Percentiles rank a stretch among this genome's conserved stretches.
phyloP scores from a whole-genome alignment of 2,329 filamentous ascomycete genomes.

The Cryphonectria radicalis region DNA sequence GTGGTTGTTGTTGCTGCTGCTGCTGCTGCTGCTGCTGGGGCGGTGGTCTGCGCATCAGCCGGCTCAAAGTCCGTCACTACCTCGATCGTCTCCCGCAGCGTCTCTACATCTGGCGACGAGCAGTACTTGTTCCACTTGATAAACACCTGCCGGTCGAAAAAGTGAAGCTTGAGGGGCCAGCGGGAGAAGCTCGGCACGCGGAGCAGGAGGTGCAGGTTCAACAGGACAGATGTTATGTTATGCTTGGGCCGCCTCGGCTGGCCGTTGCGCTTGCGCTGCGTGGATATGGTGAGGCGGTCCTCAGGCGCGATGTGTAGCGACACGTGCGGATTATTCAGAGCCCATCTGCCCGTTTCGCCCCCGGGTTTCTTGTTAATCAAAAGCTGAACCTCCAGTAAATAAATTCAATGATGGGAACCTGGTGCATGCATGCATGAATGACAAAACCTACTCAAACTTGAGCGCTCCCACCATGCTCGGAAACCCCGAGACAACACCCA shows the following conservation, averaged over 20 bases:
- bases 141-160: conserved; percentile 75
- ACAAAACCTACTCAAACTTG: conserved; percentile 77
- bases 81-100: conserved; percentile 52
- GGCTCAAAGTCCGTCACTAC: conserved; percentile 61
- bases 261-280: conserved; percentile 54
- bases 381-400: background rate
- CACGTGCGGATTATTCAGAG: conserved; percentile 82
- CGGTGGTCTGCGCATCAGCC: conserved; percentile 12
- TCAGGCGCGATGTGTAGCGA: conserved; percentile 76
- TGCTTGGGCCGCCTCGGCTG: conserved; percentile 60
- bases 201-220: conserved; percentile 81
- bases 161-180: conserved; percentile 82
- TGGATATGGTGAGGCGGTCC: conserved; percentile 61
- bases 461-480: conserved; percentile 84
- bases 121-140: conserved; percentile 68
- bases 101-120: conserved; percentile 48
- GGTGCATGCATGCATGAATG: background rate
- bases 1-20: background rate
- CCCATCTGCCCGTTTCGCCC: conserved; percentile 68
- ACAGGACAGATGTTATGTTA: conserved; percentile 70
- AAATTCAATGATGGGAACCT: background rate
- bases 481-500: conserved; percentile 84
- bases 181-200: conserved; percentile 77
- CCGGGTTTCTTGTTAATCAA: background rate
- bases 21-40: background rate